Base-by-base conservation (phyloP, 306 rosid genomes). In the Albizia julibrissin region DNA sequence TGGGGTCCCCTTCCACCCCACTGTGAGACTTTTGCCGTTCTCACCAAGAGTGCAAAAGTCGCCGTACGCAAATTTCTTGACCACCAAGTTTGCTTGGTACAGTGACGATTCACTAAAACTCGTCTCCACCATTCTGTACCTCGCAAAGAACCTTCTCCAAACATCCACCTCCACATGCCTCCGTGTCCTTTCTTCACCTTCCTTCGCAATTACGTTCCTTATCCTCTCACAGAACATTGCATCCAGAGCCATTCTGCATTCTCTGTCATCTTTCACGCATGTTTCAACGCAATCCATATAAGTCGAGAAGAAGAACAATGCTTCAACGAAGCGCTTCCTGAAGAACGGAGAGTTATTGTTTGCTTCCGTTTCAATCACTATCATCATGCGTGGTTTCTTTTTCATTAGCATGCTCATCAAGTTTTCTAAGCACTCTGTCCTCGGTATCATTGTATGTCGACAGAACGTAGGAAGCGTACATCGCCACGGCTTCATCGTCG, bases 1-100 rank as follows among this genome's bases (percentile, higher is more conserved):
- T 2, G 91, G 89, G n/a, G 91, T 87, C 47, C 92, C 93, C 75
- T 88, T 92, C 97, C 95, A 89, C 47, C 92, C 91, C 65, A 86
- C 74, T 0, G 64, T 18, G 2, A 89, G 72, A 64, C 87, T 74
- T 52, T 84, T 87, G 7, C 82, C 88, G 61, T 86, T 86, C 81
- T 54, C 83, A 3, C 85, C 88, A 3, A 89, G 4, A n/a, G 75
- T 86, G 52, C 91, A 90, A 52, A 49, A 74, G 15, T 85, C 71
- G 49, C 84, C 88, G 65, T 13, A 33, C 22, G 44, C 79, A 74
- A 87, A 88, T 64, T 27, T 24, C 52, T 93, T 52, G 10, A 79
- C 74, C 74, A 88, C 77, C 80, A 89, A 77, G 58, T 82, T 76
- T 52, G 94, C 91, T 80, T 90, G 97, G 79, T 85, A 84, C 58